These are phyloP conservation scores for Colletotrichum theobromicola DNA, from an alignment of 2,329 filamentous ascomycete genomes.

Conservation along the genomic window DNA sequence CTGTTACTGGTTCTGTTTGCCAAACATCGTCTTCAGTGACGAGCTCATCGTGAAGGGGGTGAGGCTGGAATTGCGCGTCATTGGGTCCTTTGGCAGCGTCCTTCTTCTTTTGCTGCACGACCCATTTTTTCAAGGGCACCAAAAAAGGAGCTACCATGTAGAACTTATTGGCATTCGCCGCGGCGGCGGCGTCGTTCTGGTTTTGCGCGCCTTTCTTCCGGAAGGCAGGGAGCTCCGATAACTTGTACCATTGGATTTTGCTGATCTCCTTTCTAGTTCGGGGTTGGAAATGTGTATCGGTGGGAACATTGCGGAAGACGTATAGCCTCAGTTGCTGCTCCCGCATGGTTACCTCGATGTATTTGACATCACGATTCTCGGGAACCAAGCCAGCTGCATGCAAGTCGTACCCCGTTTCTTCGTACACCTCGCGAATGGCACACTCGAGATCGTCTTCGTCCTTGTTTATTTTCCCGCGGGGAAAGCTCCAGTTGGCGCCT, in stretches of 20 bases:
- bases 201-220: slow-evolving; percentile 67
- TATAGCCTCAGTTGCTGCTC: slow-evolving; percentile 94
- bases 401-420: slow-evolving; percentile 93
- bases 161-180: slow-evolving; percentile 81
- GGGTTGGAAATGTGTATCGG: slow-evolving; percentile 87
- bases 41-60: slow-evolving; percentile 58
- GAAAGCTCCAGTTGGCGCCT: slow-evolving; percentile 94
- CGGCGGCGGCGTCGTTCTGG: slow-evolving; percentile 59
- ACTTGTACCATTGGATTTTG: slow-evolving; percentile 92
- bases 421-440: slow-evolving; percentile 91
- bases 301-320: slow-evolving; percentile 87
- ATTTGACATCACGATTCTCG: slow-evolving; percentile 72
- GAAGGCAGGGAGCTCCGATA: slow-evolving; percentile 85
- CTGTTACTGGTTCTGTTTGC: slow-evolving; percentile 39
- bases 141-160: slow-evolving; percentile 98
- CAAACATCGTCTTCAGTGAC: slow-evolving; percentile 68
- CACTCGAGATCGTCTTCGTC: slow-evolving; percentile 94
- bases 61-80: slow-evolving; percentile 44
- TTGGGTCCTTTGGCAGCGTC: slow-evolving; percentile 57
- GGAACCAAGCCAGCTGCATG: slow-evolving; percentile 77
- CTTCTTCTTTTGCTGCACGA: slow-evolving; percentile 80
- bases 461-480: slow-evolving; percentile 97
- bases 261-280: slow-evolving; percentile 96
- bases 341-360: slow-evolving; percentile 86
- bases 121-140: slow-evolving; percentile 86